These are phyloP conservation scores for Psilocybe tampanensis DNA, from an alignment of 768 basidiomycete species.

Conservation along the genomic window DNA sequence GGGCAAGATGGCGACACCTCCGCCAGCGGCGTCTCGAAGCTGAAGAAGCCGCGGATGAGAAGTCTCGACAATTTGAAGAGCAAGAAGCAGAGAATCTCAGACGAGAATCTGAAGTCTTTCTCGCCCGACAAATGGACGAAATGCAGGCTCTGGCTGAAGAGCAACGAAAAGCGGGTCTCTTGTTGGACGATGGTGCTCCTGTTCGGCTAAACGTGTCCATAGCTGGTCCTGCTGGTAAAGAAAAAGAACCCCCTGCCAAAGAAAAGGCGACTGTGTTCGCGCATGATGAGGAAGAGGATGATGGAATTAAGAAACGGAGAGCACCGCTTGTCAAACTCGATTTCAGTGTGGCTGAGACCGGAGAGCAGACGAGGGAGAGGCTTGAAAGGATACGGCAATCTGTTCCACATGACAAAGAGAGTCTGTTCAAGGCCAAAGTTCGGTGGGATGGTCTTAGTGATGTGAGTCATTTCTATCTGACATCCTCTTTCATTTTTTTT, in stretches of 20 bases:
- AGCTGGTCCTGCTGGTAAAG: constrained; percentile 48
- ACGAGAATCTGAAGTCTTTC: constrained; percentile 90
- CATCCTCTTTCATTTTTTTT: background rate
- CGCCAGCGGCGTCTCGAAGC: constrained; percentile 70
- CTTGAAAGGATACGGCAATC: constrained; percentile 75
- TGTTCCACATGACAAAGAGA: constrained; percentile 78
- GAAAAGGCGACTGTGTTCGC: constrained; percentile 70
- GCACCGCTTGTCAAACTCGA: constrained; percentile 89
- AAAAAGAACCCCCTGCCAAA: constrained; percentile 44
- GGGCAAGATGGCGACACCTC: constrained; percentile 84
- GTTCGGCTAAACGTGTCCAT: constrained; percentile 84
- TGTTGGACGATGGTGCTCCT: constrained; percentile 90
- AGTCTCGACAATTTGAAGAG: constrained; percentile 80
- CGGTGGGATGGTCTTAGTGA: constrained; percentile 92
- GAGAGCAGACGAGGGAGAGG: constrained; percentile 77
- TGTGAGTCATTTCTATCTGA: constrained; percentile 45
- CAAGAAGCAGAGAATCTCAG: constrained; percentile 87
- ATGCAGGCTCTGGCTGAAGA: constrained; percentile 91
- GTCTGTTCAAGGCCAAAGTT: constrained; percentile 81
- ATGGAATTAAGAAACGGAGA: constrained; percentile 79
- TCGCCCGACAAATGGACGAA: constrained; percentile 94
- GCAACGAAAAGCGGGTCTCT: constrained; percentile 86
- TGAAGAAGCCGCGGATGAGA: constrained; percentile 84
- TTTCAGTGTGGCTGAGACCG: constrained; percentile 79
- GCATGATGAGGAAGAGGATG: constrained; percentile 87